Base-by-base conservation (phyloP, 495 filamentous ascomycete species). In the Neurospora africana region DNA sequence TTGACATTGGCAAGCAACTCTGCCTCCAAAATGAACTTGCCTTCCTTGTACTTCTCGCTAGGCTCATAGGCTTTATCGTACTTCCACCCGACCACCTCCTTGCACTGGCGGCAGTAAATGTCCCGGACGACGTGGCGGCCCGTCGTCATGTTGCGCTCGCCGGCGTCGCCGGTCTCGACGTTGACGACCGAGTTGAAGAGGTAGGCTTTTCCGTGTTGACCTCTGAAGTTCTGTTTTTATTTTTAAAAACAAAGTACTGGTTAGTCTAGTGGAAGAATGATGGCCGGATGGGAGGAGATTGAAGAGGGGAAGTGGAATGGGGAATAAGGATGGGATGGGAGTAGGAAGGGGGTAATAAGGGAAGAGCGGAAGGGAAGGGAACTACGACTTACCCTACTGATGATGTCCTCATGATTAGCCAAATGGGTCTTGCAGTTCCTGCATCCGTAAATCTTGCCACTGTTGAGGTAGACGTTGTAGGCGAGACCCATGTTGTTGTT, bases 91-190 rank as follows among this genome's bases (percentile, higher is more conserved):
- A 99, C 95, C 68, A 90, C 92, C 79, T 92, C 90, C 75, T 90
- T 90, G 89, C 95, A 99, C 82, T 95, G 91, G 69, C 90, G 85
- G 83, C 95, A 99, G 47, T 81, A 81, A 76, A 99, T 97, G 81
- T 99, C 95, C 68, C 96, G 90, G 53, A 99, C 95, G 40, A 98
- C 86, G 80, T 99, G 95, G 41, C 91, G 86, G 67, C 95, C 95
- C 3, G 95, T 99, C n/a, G 96, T 99, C 95, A 99, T 99, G 86
- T 90, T 97, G 74, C 95, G 93, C 83, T 99, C 96, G 70, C 87
- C 88, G 15, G 95, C 88, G 53, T 96, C 92, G 74, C 88, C 89
- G 69, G 88, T 84, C 69, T 87, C 90, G 80, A 96, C 86, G 82
- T 99, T 99, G 78, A 99, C 95, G 68, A 98, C 95, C 70, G 76